Evolutionary conservation across 2,329 filamentous ascomycete genomes (phyloP).

Genomic region (Cucurbitaria berberidis): DNA sequence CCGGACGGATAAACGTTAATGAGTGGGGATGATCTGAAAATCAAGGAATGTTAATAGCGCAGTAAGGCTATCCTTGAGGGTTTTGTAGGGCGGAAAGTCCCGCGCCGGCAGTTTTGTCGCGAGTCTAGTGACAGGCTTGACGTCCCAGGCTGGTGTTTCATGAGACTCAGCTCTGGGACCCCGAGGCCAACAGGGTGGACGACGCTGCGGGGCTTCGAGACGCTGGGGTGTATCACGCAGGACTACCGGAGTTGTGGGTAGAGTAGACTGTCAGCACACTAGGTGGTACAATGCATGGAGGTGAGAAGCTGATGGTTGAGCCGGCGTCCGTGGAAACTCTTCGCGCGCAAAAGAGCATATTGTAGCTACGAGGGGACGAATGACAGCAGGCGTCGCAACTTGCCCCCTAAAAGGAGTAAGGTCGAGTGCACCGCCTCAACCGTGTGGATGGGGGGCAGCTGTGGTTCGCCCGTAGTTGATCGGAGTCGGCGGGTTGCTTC

Average conservation of each 20-base stretch:
- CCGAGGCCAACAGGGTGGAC: neutral
- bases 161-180: neutral
- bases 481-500: conserved; percentile 15
- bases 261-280: no score
- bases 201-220: neutral
- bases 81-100: conserved; percentile 12
- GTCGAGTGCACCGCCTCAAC: conserved; percentile 22
- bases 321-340: neutral
- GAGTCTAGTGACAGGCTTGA: conserved; percentile 21
- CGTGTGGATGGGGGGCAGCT: conserved; percentile 11
- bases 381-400: conserved; percentile 7
- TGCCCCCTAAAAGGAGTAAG: neutral
- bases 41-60: conserved; percentile 4
- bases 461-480: conserved; percentile 17
- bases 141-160: conserved; percentile 15
- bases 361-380: conserved; percentile 3
- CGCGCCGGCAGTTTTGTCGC: conserved; percentile 9
- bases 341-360: neutral
- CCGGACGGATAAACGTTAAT: neutral
- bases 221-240: neutral
- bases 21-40: conserved; percentile 5
- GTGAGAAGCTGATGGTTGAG: conserved; percentile 2
- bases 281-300: neutral
- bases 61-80: neutral
- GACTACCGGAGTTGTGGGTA: no score